Evolutionary conservation across 1,284 basidiomycete species (phyloP).

Genomic region (Heterobasidion annosum): DNA sequence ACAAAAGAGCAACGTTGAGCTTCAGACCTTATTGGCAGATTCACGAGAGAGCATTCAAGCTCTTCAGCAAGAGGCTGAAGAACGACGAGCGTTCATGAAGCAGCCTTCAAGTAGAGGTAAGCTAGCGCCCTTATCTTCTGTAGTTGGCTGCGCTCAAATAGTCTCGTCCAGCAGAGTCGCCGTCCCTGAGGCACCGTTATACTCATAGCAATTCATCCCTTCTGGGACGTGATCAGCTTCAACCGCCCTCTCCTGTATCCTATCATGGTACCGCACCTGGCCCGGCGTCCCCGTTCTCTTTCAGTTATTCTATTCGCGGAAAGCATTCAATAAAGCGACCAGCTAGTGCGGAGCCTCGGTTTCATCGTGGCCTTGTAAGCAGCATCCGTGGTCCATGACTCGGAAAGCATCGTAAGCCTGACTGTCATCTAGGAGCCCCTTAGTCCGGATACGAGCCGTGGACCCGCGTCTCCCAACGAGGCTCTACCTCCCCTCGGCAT

Average conservation of each 20-base stretch:
- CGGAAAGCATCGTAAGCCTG: constrained; percentile 5
- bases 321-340: constrained; percentile 12
- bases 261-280: constrained; percentile 8
- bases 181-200: background rate
- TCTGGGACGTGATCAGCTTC: background rate
- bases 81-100: constrained; percentile 38
- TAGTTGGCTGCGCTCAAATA: background rate
- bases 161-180: background rate
- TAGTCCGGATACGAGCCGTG: constrained; percentile 49
- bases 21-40: constrained; percentile 64
- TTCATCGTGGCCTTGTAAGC: constrained; percentile 31
- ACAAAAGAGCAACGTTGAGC: constrained; percentile 73
- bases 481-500: constrained; percentile 25
- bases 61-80: constrained; percentile 68
- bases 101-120: constrained; percentile 2
- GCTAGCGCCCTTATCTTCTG: background rate
- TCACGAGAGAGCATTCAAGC: constrained; percentile 69
- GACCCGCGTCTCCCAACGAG: constrained; percentile 48
- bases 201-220: background rate
- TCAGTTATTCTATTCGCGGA: constrained; percentile 5
- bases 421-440: constrained; percentile 37
- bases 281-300: constrained; percentile 10
- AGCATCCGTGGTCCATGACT: background rate
- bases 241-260: background rate
- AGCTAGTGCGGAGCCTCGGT: constrained; percentile 18